Evolutionary conservation across 2,329 filamentous ascomycete genomes (phyloP).

Genomic region (Cytospora schulzeri): DNA sequence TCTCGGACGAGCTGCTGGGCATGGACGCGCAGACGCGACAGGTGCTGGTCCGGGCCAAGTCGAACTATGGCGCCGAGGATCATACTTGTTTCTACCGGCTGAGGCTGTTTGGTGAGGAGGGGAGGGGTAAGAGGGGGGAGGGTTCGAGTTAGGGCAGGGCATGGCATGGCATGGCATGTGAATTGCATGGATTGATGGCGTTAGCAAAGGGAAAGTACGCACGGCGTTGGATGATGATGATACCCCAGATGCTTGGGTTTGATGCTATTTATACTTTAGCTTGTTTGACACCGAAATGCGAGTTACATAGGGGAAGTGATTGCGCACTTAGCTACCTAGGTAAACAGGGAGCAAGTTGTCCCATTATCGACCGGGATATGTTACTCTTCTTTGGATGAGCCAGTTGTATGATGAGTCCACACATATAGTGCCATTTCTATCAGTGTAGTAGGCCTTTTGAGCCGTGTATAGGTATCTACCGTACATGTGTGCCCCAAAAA

Average conservation of each 20-base stretch:
- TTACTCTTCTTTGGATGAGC: not conserved
- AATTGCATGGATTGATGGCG: not conserved
- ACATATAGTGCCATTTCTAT: not conserved
- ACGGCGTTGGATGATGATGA: slow-evolving; percentile 2
- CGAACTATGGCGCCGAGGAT: slow-evolving; percentile 58
- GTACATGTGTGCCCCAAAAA: not conserved
- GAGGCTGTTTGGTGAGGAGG: slow-evolving; percentile 54
- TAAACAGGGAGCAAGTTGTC: too few species aligned
- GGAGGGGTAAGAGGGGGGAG: slow-evolving; percentile 25
- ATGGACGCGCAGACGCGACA: slow-evolving; percentile 53
- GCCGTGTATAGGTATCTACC: not conserved
- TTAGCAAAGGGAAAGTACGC: not conserved
- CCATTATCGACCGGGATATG: too few species aligned
- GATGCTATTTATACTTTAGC: not conserved
- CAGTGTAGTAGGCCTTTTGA: not conserved
- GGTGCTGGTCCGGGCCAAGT: slow-evolving; percentile 56
- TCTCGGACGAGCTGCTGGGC: slow-evolving; percentile 52
- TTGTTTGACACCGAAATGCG: not conserved
- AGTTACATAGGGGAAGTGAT: not conserved
- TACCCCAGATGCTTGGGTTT: not conserved
- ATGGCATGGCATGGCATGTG: too few species aligned
- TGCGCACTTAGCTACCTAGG: not conserved
- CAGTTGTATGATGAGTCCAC: not conserved
- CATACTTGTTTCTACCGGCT: slow-evolving; percentile 70
- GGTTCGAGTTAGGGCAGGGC: not conserved